Conservation (phyloP, 495 filamentous ascomycete genomes). For the Penicillium riverlandense region DNA sequence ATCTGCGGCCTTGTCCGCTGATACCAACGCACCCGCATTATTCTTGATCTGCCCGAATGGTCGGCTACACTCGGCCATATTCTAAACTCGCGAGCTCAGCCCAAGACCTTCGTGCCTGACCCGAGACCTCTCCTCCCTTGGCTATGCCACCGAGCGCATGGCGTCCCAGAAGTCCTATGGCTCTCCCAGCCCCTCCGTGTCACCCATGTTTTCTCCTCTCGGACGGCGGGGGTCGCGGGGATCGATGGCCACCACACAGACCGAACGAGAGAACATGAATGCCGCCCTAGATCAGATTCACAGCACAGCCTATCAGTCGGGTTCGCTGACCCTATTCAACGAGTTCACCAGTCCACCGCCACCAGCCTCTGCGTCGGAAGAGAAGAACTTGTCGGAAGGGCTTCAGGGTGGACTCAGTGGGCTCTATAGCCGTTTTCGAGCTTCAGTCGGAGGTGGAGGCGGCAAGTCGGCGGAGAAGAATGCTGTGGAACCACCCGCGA, state of each 20-base stretch:
- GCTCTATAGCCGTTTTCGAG: slow-evolving; percentile 73
- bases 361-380: slow-evolving; percentile 48
- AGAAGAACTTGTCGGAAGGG: slow-evolving; percentile 61
- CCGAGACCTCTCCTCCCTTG: neutral
- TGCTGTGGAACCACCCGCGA: slow-evolving; percentile 13
- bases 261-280: slow-evolving; percentile 64
- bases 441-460: slow-evolving; percentile 57
- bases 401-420: slow-evolving; percentile 79
- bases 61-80: neutral
- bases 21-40: too few relatives aligned
- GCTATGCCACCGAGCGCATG: slow-evolving; percentile 18
- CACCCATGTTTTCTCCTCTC: slow-evolving; percentile 35
- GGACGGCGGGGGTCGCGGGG: slow-evolving; percentile 51
- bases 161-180: slow-evolving; percentile 29
- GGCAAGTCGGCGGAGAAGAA: slow-evolving; percentile 32
- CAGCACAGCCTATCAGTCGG: slow-evolving; percentile 69
- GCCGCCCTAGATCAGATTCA: slow-evolving; percentile 81
- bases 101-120: slow-evolving; percentile 9
- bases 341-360: slow-evolving; percentile 56
- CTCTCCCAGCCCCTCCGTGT: slow-evolving; percentile 35
- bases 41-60: slow-evolving; percentile 2
- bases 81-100: neutral
- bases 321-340: slow-evolving; percentile 79
- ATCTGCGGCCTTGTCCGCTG: neutral
- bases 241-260: slow-evolving; percentile 50